phyloP scores from a whole-genome alignment of 192 early-diverging fungal species.

The Helicostylum pulchrum region DNA sequence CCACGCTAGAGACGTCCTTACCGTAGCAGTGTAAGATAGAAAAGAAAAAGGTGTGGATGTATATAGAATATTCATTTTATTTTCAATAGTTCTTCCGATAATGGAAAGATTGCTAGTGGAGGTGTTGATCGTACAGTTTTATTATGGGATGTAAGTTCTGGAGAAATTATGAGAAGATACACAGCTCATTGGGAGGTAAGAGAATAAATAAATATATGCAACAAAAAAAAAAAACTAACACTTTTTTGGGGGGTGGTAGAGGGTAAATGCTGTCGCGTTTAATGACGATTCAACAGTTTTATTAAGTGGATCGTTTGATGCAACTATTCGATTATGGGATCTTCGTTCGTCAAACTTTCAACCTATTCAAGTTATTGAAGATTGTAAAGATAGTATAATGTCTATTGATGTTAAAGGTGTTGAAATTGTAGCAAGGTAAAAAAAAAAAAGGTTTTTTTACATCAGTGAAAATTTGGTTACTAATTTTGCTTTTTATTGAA shows the following conservation, averaged over 20 bases:
- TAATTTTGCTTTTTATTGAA: slow-evolving; percentile 14
- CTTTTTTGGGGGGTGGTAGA: slow-evolving; percentile 26
- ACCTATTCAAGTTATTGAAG: slow-evolving; percentile 81
- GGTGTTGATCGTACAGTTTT: slow-evolving; percentile 79
- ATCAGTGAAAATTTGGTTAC: not conserved
- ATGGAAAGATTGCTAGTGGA: slow-evolving; percentile 71
- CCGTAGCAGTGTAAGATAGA: slow-evolving; percentile 57
- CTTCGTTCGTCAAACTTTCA: slow-evolving; percentile 49
- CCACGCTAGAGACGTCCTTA: slow-evolving; percentile 83
- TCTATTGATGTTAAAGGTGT: slow-evolving; percentile 65
- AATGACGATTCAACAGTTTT: slow-evolving; percentile 75
- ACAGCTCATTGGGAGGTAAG: slow-evolving; percentile 72
- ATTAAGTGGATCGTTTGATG: slow-evolving; percentile 74
- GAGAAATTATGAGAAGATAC: slow-evolving; percentile 68
- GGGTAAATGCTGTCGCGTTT: slow-evolving; percentile 82
- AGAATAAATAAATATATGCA: not conserved
- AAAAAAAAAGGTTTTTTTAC: too few relatives aligned
- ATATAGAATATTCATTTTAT: not conserved
- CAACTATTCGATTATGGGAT: slow-evolving; percentile 79
- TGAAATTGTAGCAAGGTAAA: slow-evolving; percentile 74
- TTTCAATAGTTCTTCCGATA: slow-evolving; percentile 48
- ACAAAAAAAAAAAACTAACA: not conserved
- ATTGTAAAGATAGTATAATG: slow-evolving; percentile 84
- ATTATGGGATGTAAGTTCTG: slow-evolving; percentile 84
- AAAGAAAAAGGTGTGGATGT: not conserved